These are phyloP conservation scores for Kazachstania taianensis DNA, from an alignment of 805 yeast genomes.

Conservation along the genomic window DNA sequence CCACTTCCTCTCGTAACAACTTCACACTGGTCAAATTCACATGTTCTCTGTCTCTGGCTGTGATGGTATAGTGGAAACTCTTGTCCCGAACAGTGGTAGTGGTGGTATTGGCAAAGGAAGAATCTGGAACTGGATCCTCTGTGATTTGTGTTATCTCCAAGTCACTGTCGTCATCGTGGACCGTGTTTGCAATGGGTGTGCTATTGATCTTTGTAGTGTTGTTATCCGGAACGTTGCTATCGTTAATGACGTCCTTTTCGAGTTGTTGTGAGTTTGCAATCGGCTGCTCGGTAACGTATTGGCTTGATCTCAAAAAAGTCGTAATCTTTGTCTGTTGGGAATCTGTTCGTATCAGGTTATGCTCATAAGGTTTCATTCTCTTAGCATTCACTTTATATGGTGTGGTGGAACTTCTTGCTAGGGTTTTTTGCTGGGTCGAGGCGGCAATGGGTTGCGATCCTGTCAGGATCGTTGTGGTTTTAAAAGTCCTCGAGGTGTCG, in stretches of 20 bases:
- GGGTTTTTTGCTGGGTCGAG: neutral
- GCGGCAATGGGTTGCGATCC: slow-evolving; percentile 8
- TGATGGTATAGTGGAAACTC: slow-evolving; percentile 8
- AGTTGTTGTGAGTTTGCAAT: neutral
- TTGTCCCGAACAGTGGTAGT: slow-evolving; percentile 1
- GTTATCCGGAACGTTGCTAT: neutral
- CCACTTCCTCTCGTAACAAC: slow-evolving; percentile 44
- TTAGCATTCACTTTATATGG: too few relatives aligned
- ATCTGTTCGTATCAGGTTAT: slow-evolving; percentile 28
- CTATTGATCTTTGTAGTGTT: neutral
- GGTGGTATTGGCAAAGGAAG: too few relatives aligned
- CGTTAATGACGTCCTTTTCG: neutral
- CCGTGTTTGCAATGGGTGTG: neutral
- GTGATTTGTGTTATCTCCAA: neutral
- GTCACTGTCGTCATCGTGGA: slow-evolving; percentile 3
- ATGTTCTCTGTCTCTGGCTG: slow-evolving; percentile 26
- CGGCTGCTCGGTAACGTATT: neutral
- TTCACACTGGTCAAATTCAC: slow-evolving; percentile 51
- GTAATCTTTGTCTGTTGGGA: slow-evolving; percentile 26
- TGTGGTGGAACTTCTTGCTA: neutral
- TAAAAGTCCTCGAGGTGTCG: slow-evolving; percentile 61
- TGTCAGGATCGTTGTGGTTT: slow-evolving; percentile 48
- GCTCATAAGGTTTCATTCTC: slow-evolving; percentile 24
- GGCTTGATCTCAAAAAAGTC: slow-evolving; percentile 14
- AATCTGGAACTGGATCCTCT: neutral